Conservation (phyloP, 495 filamentous ascomycete species). For the Trypethelium eluteriae region DNA sequence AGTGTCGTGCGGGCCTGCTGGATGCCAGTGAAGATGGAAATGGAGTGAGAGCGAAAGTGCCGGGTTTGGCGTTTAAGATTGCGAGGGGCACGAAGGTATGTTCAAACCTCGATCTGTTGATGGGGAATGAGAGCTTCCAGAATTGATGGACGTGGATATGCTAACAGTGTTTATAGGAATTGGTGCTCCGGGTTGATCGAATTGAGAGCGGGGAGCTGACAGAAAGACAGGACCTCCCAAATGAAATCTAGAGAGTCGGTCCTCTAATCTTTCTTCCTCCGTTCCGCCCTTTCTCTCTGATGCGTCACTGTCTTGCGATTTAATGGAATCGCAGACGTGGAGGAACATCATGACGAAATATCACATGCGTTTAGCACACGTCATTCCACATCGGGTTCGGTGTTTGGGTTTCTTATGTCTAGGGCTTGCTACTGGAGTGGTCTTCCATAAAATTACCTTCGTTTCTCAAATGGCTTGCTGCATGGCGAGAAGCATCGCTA, state of each 20-base stretch:
- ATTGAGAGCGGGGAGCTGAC: conserved; percentile 31
- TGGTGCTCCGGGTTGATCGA: conserved; percentile 29
- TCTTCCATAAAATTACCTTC: background rate
- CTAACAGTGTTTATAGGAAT: conserved; percentile 25
- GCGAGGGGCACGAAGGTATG: conserved; percentile 61
- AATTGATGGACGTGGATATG: background rate
- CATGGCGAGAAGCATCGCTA: background rate
- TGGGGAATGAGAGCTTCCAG: background rate
- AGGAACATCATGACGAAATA: too few species aligned
- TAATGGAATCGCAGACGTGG: too few species aligned
- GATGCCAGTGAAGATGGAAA: conserved; percentile 55
- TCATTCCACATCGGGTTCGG: background rate
- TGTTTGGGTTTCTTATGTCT: too few species aligned
- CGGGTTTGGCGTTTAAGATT: conserved; percentile 81
- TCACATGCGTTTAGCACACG: background rate
- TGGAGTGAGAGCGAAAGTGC: conserved; percentile 56
- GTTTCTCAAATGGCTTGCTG: background rate
- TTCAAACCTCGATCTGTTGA: background rate
- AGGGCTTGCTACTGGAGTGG: background rate
- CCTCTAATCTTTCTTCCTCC: too few species aligned
- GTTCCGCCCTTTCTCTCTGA: too few species aligned
- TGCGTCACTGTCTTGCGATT: too few species aligned
- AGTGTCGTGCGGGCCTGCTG: conserved; percentile 58
- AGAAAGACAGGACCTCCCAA: background rate
- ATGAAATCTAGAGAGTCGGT: background rate